phyloP scores from a whole-genome alignment of 176 grass and related monocot species.

The Melocanna baccifera region DNA sequence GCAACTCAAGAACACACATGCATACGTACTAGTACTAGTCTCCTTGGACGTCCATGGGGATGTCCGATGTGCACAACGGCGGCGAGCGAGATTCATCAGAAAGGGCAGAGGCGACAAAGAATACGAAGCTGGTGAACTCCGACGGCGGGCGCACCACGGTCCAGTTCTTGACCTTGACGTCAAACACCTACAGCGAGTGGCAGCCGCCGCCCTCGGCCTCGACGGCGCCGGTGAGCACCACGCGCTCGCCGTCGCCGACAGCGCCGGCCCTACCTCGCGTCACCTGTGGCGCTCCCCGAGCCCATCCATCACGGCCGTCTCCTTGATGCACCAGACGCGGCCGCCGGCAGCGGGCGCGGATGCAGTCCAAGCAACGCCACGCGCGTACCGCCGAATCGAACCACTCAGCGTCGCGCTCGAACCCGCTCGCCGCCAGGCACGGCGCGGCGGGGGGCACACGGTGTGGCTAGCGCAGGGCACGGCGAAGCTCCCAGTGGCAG shows the following conservation, averaged over 20 bases:
- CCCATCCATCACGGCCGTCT: conserved; percentile 44
- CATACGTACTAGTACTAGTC: neutral
- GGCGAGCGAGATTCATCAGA: neutral
- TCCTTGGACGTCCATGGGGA: neutral
- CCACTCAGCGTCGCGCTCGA: conserved; percentile 66
- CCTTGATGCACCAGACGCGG: conserved; percentile 54
- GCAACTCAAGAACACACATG: neutral
- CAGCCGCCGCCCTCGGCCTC: conserved; percentile 7
- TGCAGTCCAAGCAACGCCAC: conserved; percentile 50
- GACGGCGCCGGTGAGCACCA: conserved; percentile 54
- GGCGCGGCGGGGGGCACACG: no score
- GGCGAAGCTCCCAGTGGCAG: no score
- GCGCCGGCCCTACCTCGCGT: conserved; percentile 46
- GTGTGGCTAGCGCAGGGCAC: no score
- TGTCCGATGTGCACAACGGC: neutral
- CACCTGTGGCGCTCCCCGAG: conserved; percentile 22
- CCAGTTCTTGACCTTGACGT: conserved; percentile 45
- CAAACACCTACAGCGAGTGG: conserved; percentile 55
- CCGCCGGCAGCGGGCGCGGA: conserved; percentile 39
- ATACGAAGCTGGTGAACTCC: conserved; percentile 51
- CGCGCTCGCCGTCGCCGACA: conserved; percentile 30
- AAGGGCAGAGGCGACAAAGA: conserved; percentile 39
- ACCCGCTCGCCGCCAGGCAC: conserved; percentile 54
- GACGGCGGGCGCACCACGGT: conserved; percentile 32
- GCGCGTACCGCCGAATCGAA: conserved; percentile 51